A percentile compares a stretch with the other conserved stretches of the same genome.
phyloP scores from a whole-genome alignment of 768 basidiomycete species.

The Xerocomellus chrysenteron region DNA sequence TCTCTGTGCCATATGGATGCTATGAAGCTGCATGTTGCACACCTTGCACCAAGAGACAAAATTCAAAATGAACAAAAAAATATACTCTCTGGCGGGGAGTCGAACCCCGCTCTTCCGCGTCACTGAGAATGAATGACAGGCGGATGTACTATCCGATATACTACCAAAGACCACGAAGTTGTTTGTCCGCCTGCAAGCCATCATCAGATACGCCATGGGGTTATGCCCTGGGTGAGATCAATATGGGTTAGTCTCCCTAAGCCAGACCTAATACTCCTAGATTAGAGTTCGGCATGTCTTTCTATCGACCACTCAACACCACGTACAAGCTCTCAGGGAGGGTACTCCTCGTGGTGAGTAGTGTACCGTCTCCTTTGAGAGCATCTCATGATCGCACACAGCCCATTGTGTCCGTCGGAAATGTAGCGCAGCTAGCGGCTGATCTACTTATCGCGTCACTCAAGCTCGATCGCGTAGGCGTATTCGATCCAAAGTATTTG shows the following conservation, averaged over 20 bases:
- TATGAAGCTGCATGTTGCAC: not conserved
- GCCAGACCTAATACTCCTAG: too few relatives aligned
- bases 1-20: slow-evolving; percentile 17
- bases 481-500: slow-evolving; percentile 60
- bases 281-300: slow-evolving; percentile 20
- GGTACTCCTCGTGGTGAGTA: slow-evolving; percentile 31
- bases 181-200: not conserved
- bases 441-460: slow-evolving; percentile 74
- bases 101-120: slow-evolving; percentile 44
- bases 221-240: not conserved
- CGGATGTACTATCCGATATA: slow-evolving; percentile 53
- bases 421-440: slow-evolving; percentile 74
- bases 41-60: not conserved
- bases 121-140: slow-evolving; percentile 34
- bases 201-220: too few relatives aligned
- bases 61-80: not conserved
- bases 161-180: slow-evolving; percentile 35
- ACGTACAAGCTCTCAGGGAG: slow-evolving; percentile 30
- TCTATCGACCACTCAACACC: slow-evolving; percentile 28
- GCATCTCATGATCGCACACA: slow-evolving; percentile 22
- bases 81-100: slow-evolving; percentile 44
- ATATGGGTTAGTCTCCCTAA: too few relatives aligned
- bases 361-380: not conserved
- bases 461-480: slow-evolving; percentile 56
- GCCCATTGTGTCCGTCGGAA: slow-evolving; percentile 79